A percentile compares a stretch with the other conserved stretches of the same genome.
Conservation (phyloP, 805 yeast genomes). For the Starmerella bombicola region DNA sequence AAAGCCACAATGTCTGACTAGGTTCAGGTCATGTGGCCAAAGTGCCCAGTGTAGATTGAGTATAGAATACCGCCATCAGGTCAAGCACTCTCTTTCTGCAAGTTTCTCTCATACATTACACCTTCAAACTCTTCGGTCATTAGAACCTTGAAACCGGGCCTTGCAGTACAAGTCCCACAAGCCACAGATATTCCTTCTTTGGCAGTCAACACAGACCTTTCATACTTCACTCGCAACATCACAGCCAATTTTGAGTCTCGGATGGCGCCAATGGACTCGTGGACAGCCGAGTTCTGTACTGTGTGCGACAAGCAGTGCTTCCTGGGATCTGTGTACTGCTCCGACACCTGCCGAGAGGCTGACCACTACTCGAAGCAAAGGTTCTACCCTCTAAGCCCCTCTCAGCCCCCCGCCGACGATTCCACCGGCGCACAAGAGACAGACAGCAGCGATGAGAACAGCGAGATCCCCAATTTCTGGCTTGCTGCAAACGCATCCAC, state of each 20-base stretch:
- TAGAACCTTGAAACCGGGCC: no score
- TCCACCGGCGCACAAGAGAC: constrained; percentile 1
- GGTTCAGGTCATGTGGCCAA: no score
- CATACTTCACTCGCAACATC: no score
- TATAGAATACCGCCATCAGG: no score
- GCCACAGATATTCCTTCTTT: no score
- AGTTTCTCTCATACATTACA: no score
- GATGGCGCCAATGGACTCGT: constrained; percentile 14
- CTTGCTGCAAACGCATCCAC: not conserved
- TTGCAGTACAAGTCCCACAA: no score
- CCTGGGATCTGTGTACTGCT: constrained; percentile 36
- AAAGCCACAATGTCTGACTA: no score
- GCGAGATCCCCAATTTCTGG: constrained; percentile 11
- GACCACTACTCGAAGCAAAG: constrained; percentile 6
- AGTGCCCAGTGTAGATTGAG: no score
- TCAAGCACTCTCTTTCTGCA: no score
- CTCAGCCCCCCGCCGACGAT: not conserved
- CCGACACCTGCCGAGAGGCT: constrained; percentile 32
- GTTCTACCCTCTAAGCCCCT: not conserved
- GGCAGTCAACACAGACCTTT: no score
- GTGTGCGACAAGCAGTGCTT: constrained; percentile 44
- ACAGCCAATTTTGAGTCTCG: not conserved
- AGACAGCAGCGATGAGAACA: constrained; percentile 11
- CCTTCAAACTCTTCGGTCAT: no score
- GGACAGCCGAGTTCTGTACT: constrained; percentile 44